Evolutionary conservation across 2,329 filamentous ascomycete genomes (phyloP).

Genomic region (Coleophoma eucalyptorum): DNA sequence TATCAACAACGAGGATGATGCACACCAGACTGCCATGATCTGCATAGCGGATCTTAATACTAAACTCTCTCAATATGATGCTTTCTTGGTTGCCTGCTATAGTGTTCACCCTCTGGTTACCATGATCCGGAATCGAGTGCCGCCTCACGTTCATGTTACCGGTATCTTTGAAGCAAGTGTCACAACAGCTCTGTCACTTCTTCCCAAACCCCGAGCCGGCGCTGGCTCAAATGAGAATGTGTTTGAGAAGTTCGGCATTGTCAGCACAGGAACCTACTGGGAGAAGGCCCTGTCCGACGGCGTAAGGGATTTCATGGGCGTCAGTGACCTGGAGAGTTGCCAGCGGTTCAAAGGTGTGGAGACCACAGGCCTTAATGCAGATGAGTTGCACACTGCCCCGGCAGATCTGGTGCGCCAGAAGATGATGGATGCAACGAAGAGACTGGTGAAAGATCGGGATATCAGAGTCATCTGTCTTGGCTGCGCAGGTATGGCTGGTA

Average conservation of each 20-base stretch:
- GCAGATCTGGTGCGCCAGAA: conserved; percentile 59
- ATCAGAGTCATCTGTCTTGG: conserved; percentile 76
- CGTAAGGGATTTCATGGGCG: conserved; percentile 60
- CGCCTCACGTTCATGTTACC: conserved; percentile 52
- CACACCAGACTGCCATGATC: conserved; percentile 55
- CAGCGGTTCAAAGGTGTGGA: conserved; percentile 69
- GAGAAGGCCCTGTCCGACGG: conserved; percentile 66
- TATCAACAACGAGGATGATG: conserved; percentile 74
- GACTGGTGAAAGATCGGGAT: conserved; percentile 52
- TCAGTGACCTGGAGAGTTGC: conserved; percentile 22
- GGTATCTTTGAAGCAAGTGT: conserved; percentile 90
- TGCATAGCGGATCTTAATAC: conserved; percentile 52
- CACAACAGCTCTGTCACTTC: conserved; percentile 35
- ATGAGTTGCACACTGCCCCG: conserved; percentile 70
- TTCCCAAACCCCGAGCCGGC: conserved; percentile 25
- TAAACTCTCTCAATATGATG: conserved; percentile 54
- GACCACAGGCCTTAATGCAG: conserved; percentile 76
- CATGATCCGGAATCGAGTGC: conserved; percentile 41
- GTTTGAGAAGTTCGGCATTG: conserved; percentile 69
- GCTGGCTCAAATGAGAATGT: conserved; percentile 6
- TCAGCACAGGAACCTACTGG: conserved; percentile 86
- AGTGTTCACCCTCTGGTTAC: conserved; percentile 76
- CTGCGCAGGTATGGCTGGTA: conserved; percentile 86
- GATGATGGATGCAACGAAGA: conserved; percentile 67
- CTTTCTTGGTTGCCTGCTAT: conserved; percentile 85